Conservation (phyloP, 2,329 filamentous ascomycete species). For the Apiospora phragmitis region DNA sequence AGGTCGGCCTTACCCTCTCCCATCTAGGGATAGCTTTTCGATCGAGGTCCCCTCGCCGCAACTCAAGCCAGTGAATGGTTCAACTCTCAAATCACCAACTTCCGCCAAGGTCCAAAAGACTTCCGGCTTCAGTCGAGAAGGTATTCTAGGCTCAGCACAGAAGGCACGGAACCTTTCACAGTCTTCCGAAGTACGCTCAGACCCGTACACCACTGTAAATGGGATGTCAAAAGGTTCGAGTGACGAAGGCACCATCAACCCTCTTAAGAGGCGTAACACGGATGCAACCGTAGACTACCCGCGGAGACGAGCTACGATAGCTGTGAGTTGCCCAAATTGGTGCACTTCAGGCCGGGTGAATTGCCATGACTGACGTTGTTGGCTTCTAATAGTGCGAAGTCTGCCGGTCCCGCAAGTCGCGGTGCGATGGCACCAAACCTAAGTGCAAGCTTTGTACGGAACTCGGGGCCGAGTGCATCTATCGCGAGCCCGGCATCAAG, state of each 20-base stretch:
- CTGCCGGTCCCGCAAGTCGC: slow-evolving; percentile 76
- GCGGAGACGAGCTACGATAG: slow-evolving; percentile 64
- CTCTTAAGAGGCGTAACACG: slow-evolving; percentile 62
- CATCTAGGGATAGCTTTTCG: slow-evolving; percentile 47
- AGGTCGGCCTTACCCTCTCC: slow-evolving; percentile 44
- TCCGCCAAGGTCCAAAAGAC: slow-evolving; percentile 49
- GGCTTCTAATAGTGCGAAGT: slow-evolving; percentile 66
- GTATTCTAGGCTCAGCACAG: slow-evolving; percentile 53
- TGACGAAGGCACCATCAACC: slow-evolving; percentile 51
- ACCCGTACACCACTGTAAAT: slow-evolving; percentile 37
- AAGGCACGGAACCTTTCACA: slow-evolving; percentile 58
- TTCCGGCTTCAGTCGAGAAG: slow-evolving; percentile 54
- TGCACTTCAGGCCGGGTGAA: slow-evolving; percentile 5
- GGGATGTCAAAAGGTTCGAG: slow-evolving; percentile 46
- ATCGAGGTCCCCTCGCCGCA: slow-evolving; percentile 50
- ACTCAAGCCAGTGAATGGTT: slow-evolving; percentile 42
- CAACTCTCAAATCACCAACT: slow-evolving; percentile 52
- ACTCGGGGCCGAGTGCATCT: slow-evolving; percentile 79
- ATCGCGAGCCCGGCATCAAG: slow-evolving; percentile 84
- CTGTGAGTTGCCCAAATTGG: slow-evolving; percentile 47
- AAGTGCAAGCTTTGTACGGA: slow-evolving; percentile 85
- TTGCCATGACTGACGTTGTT: slow-evolving; percentile 16
- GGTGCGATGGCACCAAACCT: slow-evolving; percentile 76
- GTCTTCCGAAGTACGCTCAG: slow-evolving; percentile 49
- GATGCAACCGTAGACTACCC: slow-evolving; percentile 65